Base-by-base conservation (phyloP, 1,139 yeast species). In the Sugiyamaella sp. region DNA sequence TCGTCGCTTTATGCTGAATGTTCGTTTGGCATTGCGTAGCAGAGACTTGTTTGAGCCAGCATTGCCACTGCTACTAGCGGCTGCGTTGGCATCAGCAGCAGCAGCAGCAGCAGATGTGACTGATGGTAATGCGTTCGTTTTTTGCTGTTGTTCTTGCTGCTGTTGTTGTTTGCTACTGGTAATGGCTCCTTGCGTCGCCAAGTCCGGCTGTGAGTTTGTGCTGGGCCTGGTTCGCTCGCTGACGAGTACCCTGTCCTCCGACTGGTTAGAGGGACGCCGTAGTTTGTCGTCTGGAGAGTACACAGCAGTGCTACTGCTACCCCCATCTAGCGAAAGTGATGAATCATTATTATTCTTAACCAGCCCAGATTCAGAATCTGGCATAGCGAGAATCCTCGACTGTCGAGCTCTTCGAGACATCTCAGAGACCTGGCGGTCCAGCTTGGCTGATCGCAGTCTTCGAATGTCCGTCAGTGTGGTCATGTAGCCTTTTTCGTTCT, bases 401-500 rank as follows among this genome's bases (percentile, higher is more conserved):
- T 84, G 72, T 69, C 90, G 63, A 66, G 87, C 79, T 80, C 73
- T 72, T 67, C 82, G 75, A 64, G 82, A 71, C 19, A 85, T 79
- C 53, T 79, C 81, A 0, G 85, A 79, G 10, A 86, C 73, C 52
- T 78, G 79, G 48, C 86, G 84, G 59, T 84, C 81, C 63, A 87
- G 88, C 66, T 96, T 79, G 52, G 85, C 80, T 0, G 93, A 85
- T 60, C 95, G 76, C 65, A 89, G 73, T 51, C 90, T 75, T 38
- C 93, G 86, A 22, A 90, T 87, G 67, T 90, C 96, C 50, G 82
- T 81, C 48, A 90, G 69, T 0, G 95, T 86, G 56, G 84, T 79
- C 52, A 86, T 79, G 66, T 85, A 88, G 25, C 80, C 80, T 51
- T 74, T 76, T 52, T 77, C 80, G 60, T 66, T 68, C 17, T 41